Evolutionary conservation across 2,329 filamentous ascomycete species (phyloP).

Genomic region (Plectosphaerella plurivora): DNA sequence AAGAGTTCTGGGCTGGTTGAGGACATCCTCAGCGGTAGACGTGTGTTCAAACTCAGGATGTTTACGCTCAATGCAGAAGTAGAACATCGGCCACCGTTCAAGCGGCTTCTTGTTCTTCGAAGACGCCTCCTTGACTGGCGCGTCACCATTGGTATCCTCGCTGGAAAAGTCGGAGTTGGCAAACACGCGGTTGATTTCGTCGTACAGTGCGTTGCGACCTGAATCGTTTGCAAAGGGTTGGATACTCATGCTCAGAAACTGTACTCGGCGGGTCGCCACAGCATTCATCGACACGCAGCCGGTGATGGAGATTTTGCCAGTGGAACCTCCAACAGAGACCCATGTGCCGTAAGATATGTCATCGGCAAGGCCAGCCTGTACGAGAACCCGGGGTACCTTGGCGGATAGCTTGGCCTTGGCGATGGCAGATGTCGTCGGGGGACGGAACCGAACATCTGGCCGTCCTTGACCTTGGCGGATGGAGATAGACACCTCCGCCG

Average conservation of each 20-base stretch:
- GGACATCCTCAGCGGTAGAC: constrained; percentile 19
- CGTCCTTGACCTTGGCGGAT: constrained; percentile 45
- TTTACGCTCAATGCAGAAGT: constrained; percentile 55
- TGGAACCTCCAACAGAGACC: constrained; percentile 66
- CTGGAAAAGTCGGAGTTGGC: constrained; percentile 70
- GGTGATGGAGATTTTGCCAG: constrained; percentile 54
- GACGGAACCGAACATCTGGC: constrained; percentile 32
- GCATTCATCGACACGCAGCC: constrained; percentile 71
- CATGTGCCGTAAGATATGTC: constrained; percentile 51
- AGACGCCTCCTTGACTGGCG: constrained; percentile 32
- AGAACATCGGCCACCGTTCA: constrained; percentile 88
- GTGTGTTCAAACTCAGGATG: constrained; percentile 15
- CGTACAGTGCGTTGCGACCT: constrained; percentile 64
- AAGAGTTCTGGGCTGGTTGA: constrained; percentile 46
- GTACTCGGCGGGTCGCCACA: constrained; percentile 64
- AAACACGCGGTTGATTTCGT: constrained; percentile 76
- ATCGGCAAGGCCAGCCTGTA: constrained; percentile 62
- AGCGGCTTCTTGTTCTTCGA: constrained; percentile 56
- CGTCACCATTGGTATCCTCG: constrained; percentile 39
- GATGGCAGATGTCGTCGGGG: not conserved
- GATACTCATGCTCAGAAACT: constrained; percentile 80
- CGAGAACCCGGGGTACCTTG: constrained; percentile 44
- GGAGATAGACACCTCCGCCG: constrained; percentile 48
- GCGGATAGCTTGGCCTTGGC: constrained; percentile 25
- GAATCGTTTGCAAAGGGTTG: constrained; percentile 54